These are phyloP conservation scores for Chaetomium tenue DNA, from an alignment of 495 filamentous ascomycete genomes.

Conservation along the genomic window DNA sequence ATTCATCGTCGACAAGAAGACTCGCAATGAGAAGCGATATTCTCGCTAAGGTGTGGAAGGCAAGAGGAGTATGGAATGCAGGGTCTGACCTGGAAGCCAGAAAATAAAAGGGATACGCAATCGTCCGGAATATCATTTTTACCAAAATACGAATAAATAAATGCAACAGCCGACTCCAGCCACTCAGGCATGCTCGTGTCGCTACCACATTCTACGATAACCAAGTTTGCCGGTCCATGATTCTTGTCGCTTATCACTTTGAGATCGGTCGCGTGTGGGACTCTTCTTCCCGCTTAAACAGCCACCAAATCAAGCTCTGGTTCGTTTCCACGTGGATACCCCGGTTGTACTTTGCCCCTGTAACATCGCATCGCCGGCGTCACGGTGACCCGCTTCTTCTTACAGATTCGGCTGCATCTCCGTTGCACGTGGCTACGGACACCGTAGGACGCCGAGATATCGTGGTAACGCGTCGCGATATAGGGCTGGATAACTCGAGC, in stretches of 20 bases:
- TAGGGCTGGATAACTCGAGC: neutral
- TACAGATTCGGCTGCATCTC: constrained; percentile 5
- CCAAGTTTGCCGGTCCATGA: neutral
- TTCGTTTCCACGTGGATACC: constrained; percentile 1
- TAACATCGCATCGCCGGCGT: neutral
- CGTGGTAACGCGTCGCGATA: neutral
- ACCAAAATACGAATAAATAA: too few species aligned
- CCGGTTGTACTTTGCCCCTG: neutral
- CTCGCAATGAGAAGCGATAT: neutral
- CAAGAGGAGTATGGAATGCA: neutral
- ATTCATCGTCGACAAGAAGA: neutral
- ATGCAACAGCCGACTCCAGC: neutral
- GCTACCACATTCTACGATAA: neutral
- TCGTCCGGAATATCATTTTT: too few species aligned
- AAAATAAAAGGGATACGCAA: too few species aligned
- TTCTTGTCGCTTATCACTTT: neutral
- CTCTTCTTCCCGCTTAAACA: neutral
- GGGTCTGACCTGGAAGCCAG: too few species aligned
- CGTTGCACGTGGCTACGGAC: neutral
- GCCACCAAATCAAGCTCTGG: neutral
- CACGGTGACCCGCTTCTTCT: neutral
- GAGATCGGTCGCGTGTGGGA: neutral
- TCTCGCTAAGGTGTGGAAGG: neutral
- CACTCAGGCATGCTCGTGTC: neutral
- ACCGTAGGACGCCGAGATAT: neutral